Conservation (phyloP, 768 basidiomycete species). For the Suillus plorans region DNA sequence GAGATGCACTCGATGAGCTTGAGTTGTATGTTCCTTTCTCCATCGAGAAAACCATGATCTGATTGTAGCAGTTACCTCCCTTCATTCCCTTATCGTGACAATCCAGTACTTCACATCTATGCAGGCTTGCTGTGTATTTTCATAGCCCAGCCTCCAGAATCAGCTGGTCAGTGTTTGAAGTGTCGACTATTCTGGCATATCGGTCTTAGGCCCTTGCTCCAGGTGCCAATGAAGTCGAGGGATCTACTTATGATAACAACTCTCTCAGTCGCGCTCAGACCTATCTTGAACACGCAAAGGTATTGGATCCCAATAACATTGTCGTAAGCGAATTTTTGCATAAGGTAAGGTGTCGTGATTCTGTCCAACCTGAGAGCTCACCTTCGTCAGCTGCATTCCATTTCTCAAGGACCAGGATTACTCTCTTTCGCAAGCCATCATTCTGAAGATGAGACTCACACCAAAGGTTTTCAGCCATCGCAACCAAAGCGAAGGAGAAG, state of each 20-base stretch:
- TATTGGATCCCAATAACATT: conserved; percentile 56
- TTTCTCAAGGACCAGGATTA: conserved; percentile 18
- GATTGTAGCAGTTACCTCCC: conserved; percentile 66
- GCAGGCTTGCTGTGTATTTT: conserved; percentile 76
- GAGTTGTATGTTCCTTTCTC: conserved; percentile 62
- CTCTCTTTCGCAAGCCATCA: conserved; percentile 1
- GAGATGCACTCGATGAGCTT: conserved; percentile 79
- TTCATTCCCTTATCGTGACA: conserved; percentile 84
- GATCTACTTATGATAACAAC: conserved; percentile 34
- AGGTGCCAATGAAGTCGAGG: background rate
- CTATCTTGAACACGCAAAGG: conserved; percentile 63
- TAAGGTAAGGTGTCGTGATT: conserved; percentile 41
- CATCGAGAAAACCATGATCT: conserved; percentile 6
- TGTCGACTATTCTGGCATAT: background rate
- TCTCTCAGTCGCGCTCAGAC: conserved; percentile 49
- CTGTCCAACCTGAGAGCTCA: background rate
- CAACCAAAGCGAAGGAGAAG: conserved; percentile 1
- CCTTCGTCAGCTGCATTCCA: conserved; percentile 12
- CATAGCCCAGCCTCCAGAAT: conserved; percentile 44
- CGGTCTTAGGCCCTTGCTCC: background rate
- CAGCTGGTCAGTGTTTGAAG: conserved; percentile 4
- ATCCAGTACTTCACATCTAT: conserved; percentile 76
- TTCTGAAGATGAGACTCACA: background rate
- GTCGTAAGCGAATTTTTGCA: conserved; percentile 53
- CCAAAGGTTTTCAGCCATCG: conserved; percentile 10